Base-by-base conservation (phyloP, 176 grass and related monocot species). In the Musa beccarii region DNA sequence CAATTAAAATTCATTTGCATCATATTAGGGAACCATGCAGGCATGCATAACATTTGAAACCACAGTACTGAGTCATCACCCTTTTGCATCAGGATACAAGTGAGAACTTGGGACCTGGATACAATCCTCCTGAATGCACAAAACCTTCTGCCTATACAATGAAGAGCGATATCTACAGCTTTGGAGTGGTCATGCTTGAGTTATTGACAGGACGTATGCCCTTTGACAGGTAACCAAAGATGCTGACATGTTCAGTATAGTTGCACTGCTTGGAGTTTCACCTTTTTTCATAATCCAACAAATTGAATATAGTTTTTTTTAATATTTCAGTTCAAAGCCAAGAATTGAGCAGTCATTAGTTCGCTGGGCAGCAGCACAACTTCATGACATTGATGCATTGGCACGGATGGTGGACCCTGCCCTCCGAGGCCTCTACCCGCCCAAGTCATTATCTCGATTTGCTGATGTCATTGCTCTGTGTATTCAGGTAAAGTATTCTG, bases 151-250 rank as follows among this genome's bases (percentile, higher is more conserved):
- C 57, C 51, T 98, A 93, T 57, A 78, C 64, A 24, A 80, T 82
- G 69, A 98, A 93, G 68, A 98, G 95, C 17, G 95, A 98, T 65
- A 84, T 93, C 51, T 98, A 93, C 80, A 83, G 88, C 79, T 93
- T 89, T 0, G 90, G 90, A 1, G 86, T 98, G 0, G 70, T 98
- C 55, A 89, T 98, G 95, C 86, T 98, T 51, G 90, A 98, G 82
- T 78, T 98, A 59, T 79, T 98, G 78, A 98, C 90, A 0, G 95
- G 95, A 24, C 88, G 84, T 52, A 98, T 86, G 51, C 76, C 95
- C 25, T 98, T 80, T 14, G 86, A 94, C 66, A 93, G 86, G 90
- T 98, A 87, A 74, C 2, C 1, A 20, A 59, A 55, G 21, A 43
- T n/a, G 8, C 2, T 69, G 63, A 59, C 10, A 79, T 52, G 9